Evolutionary conservation across 768 basidiomycete species (phyloP).

Genomic region (Boletus rubroflammeus): DNA sequence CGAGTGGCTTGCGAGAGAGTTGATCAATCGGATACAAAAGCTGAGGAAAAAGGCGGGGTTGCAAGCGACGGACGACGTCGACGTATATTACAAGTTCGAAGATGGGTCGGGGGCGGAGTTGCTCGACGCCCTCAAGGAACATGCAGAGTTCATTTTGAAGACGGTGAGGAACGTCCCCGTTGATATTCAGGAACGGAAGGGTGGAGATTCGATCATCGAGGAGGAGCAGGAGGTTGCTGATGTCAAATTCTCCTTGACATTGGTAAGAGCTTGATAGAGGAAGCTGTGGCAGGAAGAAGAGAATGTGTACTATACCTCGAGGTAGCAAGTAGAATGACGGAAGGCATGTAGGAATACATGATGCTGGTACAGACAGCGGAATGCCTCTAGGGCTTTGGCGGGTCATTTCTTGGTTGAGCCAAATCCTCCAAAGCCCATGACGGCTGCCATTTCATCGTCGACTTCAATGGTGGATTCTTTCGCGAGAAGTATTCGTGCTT

Average conservation of each 20-base stretch:
- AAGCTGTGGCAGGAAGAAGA: not conserved
- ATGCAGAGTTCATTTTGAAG: constrained; percentile 66
- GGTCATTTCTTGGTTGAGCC: constrained; percentile 77
- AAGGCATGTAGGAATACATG: constrained; percentile 11
- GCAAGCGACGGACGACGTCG: constrained; percentile 91
- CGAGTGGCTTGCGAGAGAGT: constrained; percentile 86
- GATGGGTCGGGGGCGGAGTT: constrained; percentile 63
- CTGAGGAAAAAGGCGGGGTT: constrained; percentile 93
- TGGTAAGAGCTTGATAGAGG: constrained; percentile 41
- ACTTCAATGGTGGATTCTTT: constrained; percentile 45
- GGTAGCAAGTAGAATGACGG: not conserved
- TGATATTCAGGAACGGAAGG: constrained; percentile 51
- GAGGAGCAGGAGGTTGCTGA: constrained; percentile 88
- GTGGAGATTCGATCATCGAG: constrained; percentile 58
- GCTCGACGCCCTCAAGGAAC: constrained; percentile 56
- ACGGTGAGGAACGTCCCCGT: constrained; percentile 71
- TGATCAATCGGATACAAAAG: constrained; percentile 92
- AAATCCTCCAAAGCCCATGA: constrained; percentile 94
- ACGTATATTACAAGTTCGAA: constrained; percentile 81
- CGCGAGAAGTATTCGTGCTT: constrained; percentile 61
- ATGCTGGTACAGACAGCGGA: constrained; percentile 10
- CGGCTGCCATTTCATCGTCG: constrained; percentile 65
- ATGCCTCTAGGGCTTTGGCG: not conserved
- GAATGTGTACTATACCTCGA: constrained; percentile 24
- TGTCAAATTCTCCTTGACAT: constrained; percentile 67